A percentile compares a stretch with the other conserved stretches of the same genome.
These are phyloP conservation scores for Suillus hirtellus DNA, from an alignment of 768 basidiomycete species.

Conservation along the genomic window DNA sequence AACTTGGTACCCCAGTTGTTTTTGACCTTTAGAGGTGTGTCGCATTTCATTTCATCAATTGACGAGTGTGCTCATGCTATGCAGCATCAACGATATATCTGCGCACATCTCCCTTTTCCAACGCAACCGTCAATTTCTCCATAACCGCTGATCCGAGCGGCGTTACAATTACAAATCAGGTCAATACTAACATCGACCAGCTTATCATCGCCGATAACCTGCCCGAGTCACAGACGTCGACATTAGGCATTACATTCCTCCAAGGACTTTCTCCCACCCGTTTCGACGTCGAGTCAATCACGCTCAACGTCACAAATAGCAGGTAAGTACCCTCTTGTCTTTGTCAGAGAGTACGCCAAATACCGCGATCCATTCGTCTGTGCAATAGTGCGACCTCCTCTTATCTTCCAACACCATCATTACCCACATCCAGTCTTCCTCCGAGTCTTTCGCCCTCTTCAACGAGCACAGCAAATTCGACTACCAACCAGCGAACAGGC, in stretches of 20 bases:
- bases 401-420: conserved; percentile 24
- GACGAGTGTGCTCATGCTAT: neutral
- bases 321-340: conserved; percentile 30
- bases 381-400: conserved; percentile 27
- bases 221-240: conserved; percentile 39
- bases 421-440: conserved; percentile 27
- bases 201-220: conserved; percentile 42
- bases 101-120: conserved; percentile 44
- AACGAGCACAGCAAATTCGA: conserved; percentile 12
- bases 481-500: conserved; percentile 9
- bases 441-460: conserved; percentile 14
- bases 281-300: conserved; percentile 41
- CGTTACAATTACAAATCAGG: conserved; percentile 34
- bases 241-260: conserved; percentile 43
- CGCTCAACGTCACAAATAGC: conserved; percentile 37
- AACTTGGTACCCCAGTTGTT: conserved; percentile 59
- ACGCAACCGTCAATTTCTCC: conserved; percentile 54
- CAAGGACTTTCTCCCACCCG: conserved; percentile 27
- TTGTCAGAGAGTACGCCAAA: neutral
- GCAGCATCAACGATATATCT: conserved; percentile 48
- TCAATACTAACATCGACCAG: conserved; percentile 43
- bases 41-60: conserved; percentile 12
- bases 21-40: conserved; percentile 52
- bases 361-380: neutral
- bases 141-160: conserved; percentile 40